Evolutionary conservation across 768 basidiomycete genomes (phyloP), one percentile per base, ranked within the genome.

Genomic region (Podaxis mareebaensis): DNA sequence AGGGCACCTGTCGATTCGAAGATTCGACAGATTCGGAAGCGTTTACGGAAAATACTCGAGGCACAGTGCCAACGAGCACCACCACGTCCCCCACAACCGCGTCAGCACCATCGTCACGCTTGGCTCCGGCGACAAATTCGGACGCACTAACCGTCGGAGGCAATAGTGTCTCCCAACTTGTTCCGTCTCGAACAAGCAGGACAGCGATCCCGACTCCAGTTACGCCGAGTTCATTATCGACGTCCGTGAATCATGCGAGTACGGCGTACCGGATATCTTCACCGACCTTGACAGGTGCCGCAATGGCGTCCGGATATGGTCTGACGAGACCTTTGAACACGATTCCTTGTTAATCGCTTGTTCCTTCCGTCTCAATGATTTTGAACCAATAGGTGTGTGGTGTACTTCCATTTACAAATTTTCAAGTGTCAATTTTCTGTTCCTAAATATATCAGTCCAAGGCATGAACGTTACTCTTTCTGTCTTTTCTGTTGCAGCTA

Each of bases 1-100:
- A 86, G 68, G 88, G 88, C 11, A 87, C 84, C 2, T 89, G 89
- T 70, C 80, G 77, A 63, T 75, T 81, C 42, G 80, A 78, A 44
- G 66, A 66, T 44, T 51, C 57, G 40, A 65, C 61, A 28, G 60
- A 61, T n/a, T 61, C 60, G 39, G 60, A 61, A 15, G 39, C 30
- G 26, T 22, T 42, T 24, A 33, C 53, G 58, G 58, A 59, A 26
- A 59, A 51, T 59, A 30, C 8, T 59, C 58, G 58, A 59, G 58
- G 58, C 48, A 61, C 44, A 7, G 39, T 53, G 39, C 22, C 53
- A 48, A 61, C 53, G 39, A 36, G 44, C 33, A 11, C 52, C 33
- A 20, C 58, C 46, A 33, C 53, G 28, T 36, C 30, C 5, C 36
- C 22, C 33, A 57, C 61, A 10, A 8, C 53, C 8, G 33, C 6